Evolutionary conservation across 2,329 filamentous ascomycete species (phyloP), one percentile per base, ranked within the genome.

Genomic region (Stromatinia cepivora): DNA sequence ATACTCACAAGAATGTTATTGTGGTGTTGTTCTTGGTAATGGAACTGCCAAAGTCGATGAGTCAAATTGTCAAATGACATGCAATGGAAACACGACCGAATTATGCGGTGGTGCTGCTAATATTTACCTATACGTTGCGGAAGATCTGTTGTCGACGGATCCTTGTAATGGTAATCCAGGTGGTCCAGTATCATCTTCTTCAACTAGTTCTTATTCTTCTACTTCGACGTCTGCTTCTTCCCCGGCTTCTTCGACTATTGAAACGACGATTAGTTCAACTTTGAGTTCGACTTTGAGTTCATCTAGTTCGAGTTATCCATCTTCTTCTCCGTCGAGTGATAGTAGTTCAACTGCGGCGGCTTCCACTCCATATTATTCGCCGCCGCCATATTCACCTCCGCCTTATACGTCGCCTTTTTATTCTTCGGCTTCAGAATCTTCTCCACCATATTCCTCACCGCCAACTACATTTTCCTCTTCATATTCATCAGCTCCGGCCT

Each of bases 61-160:
- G 63, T 67, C 66, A 68, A 76, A 34, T 81, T 70, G 65, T 53
- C 42, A 50, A 48, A 70, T 70, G 54, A 25, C 68, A 17, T 70
- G 80, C 73, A 75, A 72, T n/a, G 80, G 79, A 36, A 72, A 81
- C 69, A 62, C 72, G 13, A 71, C 71, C 2, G 72, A 79, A 67
- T 76, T 70, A 31, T 82, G 80, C 68, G 80, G 80, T 67, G 80
- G 80, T 20, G 70, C 70, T 15, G 66, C 67, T 13, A 71, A 75
- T n/a, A 28, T 81, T 15, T 75, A 79, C 59, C 70, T 81, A 10
- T 81, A 82, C 70, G 80, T 84, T 56, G 83, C 84, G 62, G 79
- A 79, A 66, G 82, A 85, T 67, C 78, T 87, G 45, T 77, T 82
- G 75, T 85, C 83, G 66, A 78, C 82, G 17, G 79, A 86, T 78